Percentiles rank a stretch among this genome's conserved stretches.
These are phyloP conservation scores for Hanseniaspora gamundiae DNA, from an alignment of 1,139 yeast species.

Conservation along the genomic window DNA sequence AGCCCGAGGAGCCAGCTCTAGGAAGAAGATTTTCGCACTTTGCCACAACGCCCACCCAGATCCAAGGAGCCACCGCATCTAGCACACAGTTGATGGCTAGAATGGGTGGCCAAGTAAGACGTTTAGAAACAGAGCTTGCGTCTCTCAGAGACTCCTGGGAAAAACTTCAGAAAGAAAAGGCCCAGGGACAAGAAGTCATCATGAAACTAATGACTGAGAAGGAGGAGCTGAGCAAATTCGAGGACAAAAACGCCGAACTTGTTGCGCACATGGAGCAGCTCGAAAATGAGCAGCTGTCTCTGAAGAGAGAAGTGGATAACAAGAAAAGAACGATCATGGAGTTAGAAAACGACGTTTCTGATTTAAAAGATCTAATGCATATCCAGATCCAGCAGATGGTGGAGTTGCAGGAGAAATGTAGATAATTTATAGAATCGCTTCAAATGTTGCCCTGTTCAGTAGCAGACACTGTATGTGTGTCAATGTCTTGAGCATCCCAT, in stretches of 20 bases:
- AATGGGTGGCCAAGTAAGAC: conserved; percentile 46
- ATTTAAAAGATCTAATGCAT: conserved; percentile 69
- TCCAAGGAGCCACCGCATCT: conserved; percentile 11
- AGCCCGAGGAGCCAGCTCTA: conserved; percentile 4
- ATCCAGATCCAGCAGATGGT: conserved; percentile 82
- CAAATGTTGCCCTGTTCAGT: conserved; percentile 50
- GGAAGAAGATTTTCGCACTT: conserved; percentile 8
- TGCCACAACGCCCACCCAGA: conserved; percentile 11
- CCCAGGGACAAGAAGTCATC: conserved; percentile 55
- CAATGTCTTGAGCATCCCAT: conserved; percentile 70
- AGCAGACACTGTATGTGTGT: conserved; percentile 65
- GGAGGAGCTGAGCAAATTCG: conserved; percentile 32
- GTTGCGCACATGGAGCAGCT: conserved; percentile 30
- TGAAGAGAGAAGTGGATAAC: conserved; percentile 74
- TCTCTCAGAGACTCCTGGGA: conserved; percentile 54
- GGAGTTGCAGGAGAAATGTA: conserved; percentile 37
- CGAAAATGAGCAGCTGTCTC: conserved; percentile 38
- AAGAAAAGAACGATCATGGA: conserved; percentile 81
- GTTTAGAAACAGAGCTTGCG: conserved; percentile 66
- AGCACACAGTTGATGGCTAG: conserved; percentile 23
- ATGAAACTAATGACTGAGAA: conserved; percentile 44
- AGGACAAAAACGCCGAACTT: conserved; percentile 28
- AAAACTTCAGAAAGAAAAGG: conserved; percentile 44
- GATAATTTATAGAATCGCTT: conserved; percentile 9
- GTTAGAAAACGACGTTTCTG: conserved; percentile 75